A percentile compares a stretch with the other conserved stretches of the same genome.
Conservation (phyloP, 2,329 filamentous ascomycete genomes). For the Beauveria medogensis region DNA sequence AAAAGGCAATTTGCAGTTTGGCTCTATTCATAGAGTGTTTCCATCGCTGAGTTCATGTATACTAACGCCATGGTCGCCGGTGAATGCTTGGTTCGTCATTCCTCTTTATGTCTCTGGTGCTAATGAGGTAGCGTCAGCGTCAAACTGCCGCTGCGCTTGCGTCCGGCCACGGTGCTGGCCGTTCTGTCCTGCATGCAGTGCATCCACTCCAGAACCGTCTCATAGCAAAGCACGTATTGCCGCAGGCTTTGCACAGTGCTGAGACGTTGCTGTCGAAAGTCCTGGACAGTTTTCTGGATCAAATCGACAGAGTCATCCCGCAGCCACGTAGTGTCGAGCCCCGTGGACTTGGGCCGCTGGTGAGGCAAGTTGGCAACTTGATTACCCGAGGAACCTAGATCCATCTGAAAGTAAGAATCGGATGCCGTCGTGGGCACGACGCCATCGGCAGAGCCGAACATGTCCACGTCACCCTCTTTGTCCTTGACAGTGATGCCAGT, state of each 20-base stretch:
- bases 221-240: conserved; percentile 94
- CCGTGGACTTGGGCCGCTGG: not conserved
- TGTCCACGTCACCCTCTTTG: conserved; percentile 38
- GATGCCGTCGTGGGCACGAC: conserved; percentile 20
- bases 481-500: conserved; percentile 16
- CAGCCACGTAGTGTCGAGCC: conserved; percentile 55
- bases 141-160: conserved; percentile 17
- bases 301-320: conserved; percentile 64
- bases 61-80: not conserved
- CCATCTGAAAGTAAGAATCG: conserved; percentile 10
- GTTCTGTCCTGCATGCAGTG: conserved; percentile 35
- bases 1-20: not conserved
- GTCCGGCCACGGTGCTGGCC: conserved; percentile 8
- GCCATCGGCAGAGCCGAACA: conserved; percentile 27
- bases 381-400: not conserved
- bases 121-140: conserved; percentile 4
- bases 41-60: not conserved
- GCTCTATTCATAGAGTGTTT: not conserved
- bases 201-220: conserved; percentile 87
- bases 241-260: conserved; percentile 95
- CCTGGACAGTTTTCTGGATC: conserved; percentile 79
- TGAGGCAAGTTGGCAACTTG: conserved; percentile 3
- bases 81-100: not conserved
- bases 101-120: not conserved
- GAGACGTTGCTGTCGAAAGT: conserved; percentile 78